These are phyloP conservation scores for Cercospora janseana DNA, from an alignment of 2,329 filamentous ascomycete genomes.

Conservation along the genomic window DNA sequence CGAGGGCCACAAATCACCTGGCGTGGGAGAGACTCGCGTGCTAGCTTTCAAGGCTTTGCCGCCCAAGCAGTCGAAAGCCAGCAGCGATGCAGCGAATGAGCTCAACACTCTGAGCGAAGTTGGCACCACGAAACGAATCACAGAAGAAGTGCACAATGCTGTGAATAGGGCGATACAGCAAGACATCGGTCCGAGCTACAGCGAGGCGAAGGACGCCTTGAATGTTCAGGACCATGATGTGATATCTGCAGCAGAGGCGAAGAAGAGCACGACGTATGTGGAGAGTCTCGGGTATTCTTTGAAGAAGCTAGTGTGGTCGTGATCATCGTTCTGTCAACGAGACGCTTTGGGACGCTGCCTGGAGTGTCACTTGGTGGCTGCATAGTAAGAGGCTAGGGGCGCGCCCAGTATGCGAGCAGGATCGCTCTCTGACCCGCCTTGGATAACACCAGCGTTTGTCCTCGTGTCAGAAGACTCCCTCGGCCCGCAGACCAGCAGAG, in stretches of 20 bases:
- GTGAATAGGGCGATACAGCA: constrained; percentile 48
- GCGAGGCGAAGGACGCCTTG: constrained; percentile 23
- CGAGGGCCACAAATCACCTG: constrained; percentile 23
- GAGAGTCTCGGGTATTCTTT: constrained; percentile 86
- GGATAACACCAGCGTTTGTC: too few species aligned
- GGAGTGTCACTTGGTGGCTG: too few species aligned
- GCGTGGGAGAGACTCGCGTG: constrained; percentile 37
- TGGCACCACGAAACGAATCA: constrained; percentile 63
- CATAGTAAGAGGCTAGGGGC: too few species aligned
- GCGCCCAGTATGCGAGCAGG: too few species aligned
- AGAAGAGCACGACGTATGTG: constrained; percentile 77
- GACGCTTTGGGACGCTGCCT: not conserved
- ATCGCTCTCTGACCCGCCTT: too few species aligned
- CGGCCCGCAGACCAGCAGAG: not conserved
- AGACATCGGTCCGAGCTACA: constrained; percentile 31
- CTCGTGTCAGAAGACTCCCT: too few species aligned
- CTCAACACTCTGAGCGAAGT: constrained; percentile 45
- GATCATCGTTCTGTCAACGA: not conserved
- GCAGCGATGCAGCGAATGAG: constrained; percentile 24
- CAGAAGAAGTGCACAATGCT: constrained; percentile 71
- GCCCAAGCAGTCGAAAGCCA: constrained; percentile 44
- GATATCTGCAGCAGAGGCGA: constrained; percentile 80
- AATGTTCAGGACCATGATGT: constrained; percentile 65
- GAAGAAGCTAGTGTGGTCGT: constrained; percentile 89
- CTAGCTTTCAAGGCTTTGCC: constrained; percentile 59